These are phyloP conservation scores for Intubia oerlemansii DNA, from an alignment of 2,329 filamentous ascomycete genomes.

Conservation along the genomic window DNA sequence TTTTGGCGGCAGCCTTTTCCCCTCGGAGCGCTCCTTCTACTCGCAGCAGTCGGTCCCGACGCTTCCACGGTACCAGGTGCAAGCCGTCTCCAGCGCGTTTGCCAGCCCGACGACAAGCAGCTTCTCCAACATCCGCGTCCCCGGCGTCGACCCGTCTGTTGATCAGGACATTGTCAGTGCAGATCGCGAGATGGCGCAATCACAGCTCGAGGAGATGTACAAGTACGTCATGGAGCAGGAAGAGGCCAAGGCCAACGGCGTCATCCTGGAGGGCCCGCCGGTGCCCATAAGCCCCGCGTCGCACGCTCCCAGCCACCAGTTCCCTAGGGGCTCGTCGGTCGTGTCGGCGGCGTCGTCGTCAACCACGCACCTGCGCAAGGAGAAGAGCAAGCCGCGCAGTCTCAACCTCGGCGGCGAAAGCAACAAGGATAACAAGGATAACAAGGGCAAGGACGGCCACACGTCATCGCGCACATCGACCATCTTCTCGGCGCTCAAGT, in stretches of 20 bases:
- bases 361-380: conserved; percentile 20
- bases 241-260: conserved; percentile 36
- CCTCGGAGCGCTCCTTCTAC: too few species aligned
- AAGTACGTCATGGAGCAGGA: conserved; percentile 85
- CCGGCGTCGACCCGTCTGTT: conserved; percentile 47
- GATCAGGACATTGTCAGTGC: conserved; percentile 56
- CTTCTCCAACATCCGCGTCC: conserved; percentile 20
- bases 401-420: conserved; percentile 20
- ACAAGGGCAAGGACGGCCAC: conserved; percentile 8
- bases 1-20: too few species aligned
- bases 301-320: neutral
- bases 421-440: conserved; percentile 6
- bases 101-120: too few species aligned
- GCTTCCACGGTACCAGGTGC: too few species aligned
- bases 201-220: conserved; percentile 79
- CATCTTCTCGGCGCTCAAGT: conserved; percentile 38
- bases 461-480: conserved; percentile 35
- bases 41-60: too few species aligned
- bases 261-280: conserved; percentile 23
- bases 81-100: too few species aligned
- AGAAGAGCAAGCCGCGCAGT: conserved; percentile 24
- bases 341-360: too few species aligned
- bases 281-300: conserved; percentile 11
- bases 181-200: conserved; percentile 54
- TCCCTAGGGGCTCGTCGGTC: too few species aligned